A percentile compares a stretch with the other conserved stretches of the same genome.
phyloP scores from a whole-genome alignment of 2,329 filamentous ascomycete species.

The Coniochaeta pulveracea region DNA sequence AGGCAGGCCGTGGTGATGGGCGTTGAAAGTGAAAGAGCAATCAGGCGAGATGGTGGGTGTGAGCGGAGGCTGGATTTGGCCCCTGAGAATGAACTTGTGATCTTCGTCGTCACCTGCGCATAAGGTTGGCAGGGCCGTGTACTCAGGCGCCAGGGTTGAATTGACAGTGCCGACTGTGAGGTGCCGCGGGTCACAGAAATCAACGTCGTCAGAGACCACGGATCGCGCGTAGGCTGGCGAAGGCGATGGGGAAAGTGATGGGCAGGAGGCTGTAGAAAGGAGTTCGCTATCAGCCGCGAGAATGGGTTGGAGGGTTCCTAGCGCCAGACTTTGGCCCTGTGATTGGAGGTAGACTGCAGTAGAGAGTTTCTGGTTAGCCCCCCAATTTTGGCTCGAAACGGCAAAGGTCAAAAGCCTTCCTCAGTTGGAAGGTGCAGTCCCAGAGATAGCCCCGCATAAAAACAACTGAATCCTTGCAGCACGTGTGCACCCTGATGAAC shows the following conservation, averaged over 20 bases:
- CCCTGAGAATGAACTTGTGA: conserved; percentile 30
- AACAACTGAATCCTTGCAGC: too few relatives aligned
- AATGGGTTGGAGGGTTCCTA: conserved; percentile 35
- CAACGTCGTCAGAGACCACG: conserved; percentile 59
- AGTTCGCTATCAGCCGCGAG: conserved; percentile 54
- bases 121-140: conserved; percentile 52
- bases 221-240: conserved; percentile 60
- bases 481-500: too few relatives aligned
- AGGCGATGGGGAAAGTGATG: conserved; percentile 79
- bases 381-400: conserved; percentile 1
- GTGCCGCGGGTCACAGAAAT: conserved; percentile 87
- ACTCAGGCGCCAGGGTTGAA: conserved; percentile 44
- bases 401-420: neutral
- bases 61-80: conserved; percentile 35
- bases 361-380: conserved; percentile 6
- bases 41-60: conserved; percentile 28
- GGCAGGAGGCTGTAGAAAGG: conserved; percentile 64
- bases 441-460: too few relatives aligned
- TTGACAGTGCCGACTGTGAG: conserved; percentile 58
- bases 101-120: conserved; percentile 54
- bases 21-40: conserved; percentile 38
- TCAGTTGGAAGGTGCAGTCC: too few relatives aligned
- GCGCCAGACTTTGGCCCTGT: conserved; percentile 14
- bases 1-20: conserved; percentile 48
- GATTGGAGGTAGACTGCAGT: conserved; percentile 33